Conservation (phyloP, 805 yeast species). For the Tetrapisispora arboricola region DNA sequence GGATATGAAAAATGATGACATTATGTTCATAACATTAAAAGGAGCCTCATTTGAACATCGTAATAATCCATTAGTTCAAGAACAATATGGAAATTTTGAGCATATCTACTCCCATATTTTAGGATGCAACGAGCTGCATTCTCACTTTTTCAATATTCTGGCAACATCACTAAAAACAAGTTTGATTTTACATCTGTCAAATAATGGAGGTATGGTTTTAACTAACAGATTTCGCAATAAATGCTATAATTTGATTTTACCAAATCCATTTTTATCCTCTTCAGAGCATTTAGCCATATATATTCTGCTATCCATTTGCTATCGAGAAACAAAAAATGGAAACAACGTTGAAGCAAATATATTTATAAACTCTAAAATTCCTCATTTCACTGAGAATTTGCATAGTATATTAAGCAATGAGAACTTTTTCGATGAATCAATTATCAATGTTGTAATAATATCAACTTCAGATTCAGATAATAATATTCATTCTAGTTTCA, state of each 20-base stretch:
- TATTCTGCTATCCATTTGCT: slow-evolving; percentile 15
- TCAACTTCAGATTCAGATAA: slow-evolving; percentile 6
- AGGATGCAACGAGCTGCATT: slow-evolving; percentile 23
- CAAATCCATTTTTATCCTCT: slow-evolving; percentile 18
- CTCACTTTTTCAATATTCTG: slow-evolving; percentile 17
- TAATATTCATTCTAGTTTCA: slow-evolving; percentile 7
- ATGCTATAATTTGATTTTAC: slow-evolving; percentile 14
- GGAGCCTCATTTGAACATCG: slow-evolving; percentile 18
- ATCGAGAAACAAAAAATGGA: slow-evolving; percentile 9
- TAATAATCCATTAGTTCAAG: slow-evolving; percentile 10
- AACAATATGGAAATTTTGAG: slow-evolving; percentile 18
- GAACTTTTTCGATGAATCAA: slow-evolving; percentile 13
- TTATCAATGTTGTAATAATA: slow-evolving; percentile 9
- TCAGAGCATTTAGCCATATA: slow-evolving; percentile 25
- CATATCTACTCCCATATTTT: slow-evolving; percentile 22
- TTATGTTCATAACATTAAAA: slow-evolving; percentile 20
- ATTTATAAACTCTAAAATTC: slow-evolving; percentile 15
- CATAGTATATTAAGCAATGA: slow-evolving; percentile 9
- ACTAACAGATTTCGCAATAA: slow-evolving; percentile 17
- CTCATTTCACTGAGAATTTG: slow-evolving; percentile 10
- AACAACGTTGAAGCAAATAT: slow-evolving; percentile 11
- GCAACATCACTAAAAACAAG: slow-evolving; percentile 14
- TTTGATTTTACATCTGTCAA: slow-evolving; percentile 18
- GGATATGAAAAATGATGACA: slow-evolving; percentile 9
- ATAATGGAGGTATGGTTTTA: slow-evolving; percentile 15